Conservation (phyloP, 2,329 filamentous ascomycete genomes). For the Cladosporium sp. region DNA sequence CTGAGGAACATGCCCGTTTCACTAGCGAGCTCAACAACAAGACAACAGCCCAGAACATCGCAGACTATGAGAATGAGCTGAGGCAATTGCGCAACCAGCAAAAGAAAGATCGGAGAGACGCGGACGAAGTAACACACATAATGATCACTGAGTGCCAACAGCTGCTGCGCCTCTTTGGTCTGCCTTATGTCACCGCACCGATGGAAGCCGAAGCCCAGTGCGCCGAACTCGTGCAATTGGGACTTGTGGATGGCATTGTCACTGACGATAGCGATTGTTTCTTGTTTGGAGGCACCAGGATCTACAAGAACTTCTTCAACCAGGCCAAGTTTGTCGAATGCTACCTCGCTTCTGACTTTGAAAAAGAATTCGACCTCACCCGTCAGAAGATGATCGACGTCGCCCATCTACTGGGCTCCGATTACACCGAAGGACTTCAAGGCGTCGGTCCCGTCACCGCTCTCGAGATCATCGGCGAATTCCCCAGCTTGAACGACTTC, state of each 20-base stretch:
- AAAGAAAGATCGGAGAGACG: slow-evolving; percentile 92
- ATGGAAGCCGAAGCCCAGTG: slow-evolving; percentile 99
- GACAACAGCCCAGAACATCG: slow-evolving; percentile 63
- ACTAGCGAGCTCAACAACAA: slow-evolving; percentile 82
- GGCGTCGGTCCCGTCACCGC: slow-evolving; percentile 94
- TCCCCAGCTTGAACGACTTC: slow-evolving; percentile 73
- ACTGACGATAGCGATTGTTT: slow-evolving; percentile 98
- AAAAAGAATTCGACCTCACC: slow-evolving; percentile 83
- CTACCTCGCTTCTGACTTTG: slow-evolving; percentile 79
- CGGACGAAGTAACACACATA: slow-evolving; percentile 92
- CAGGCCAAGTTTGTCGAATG: slow-evolving; percentile 97
- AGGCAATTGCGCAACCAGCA: slow-evolving; percentile 88
- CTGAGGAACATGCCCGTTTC: slow-evolving; percentile 91
- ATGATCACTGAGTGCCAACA: slow-evolving; percentile 97
- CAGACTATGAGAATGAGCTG: slow-evolving; percentile 84
- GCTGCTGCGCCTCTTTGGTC: slow-evolving; percentile 82
- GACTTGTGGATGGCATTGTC: slow-evolving; percentile 93
- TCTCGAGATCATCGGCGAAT: slow-evolving; percentile 90
- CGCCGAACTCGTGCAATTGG: slow-evolving; percentile 80
- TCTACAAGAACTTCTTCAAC: slow-evolving; percentile 99
- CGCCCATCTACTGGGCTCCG: slow-evolving; percentile 86
- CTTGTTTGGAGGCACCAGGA: slow-evolving; percentile 89
- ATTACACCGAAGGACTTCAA: slow-evolving; percentile 90
- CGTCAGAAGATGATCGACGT: slow-evolving; percentile 85
- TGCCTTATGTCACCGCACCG: slow-evolving; percentile 94